Evolutionary conservation across 176 grass and related monocot species (phyloP).

Genomic region (Eleusine coracana): DNA sequence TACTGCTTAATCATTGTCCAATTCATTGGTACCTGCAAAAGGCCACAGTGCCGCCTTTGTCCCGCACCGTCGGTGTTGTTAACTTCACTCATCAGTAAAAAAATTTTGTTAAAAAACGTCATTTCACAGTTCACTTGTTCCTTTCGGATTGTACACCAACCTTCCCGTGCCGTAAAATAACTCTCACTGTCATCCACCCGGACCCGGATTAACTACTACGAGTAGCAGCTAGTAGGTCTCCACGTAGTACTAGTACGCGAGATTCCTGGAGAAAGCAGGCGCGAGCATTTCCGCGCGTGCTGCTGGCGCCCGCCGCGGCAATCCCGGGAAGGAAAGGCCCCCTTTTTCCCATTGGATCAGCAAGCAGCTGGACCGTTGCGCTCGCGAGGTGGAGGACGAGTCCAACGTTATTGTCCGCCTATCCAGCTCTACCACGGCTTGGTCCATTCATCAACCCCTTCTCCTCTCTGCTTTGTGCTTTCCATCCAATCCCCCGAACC

Average conservation of each 20-base stretch:
- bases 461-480: not conserved
- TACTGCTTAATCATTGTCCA: conserved; percentile 11
- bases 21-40: not conserved
- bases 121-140: too few species aligned
- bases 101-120: too few species aligned
- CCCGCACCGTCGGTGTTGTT: too few species aligned
- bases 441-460: conserved; percentile 9
- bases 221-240: not conserved
- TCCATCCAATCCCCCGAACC: not conserved
- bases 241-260: not conserved
- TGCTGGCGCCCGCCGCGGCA: conserved; percentile 34
- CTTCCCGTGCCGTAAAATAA: too few species aligned
- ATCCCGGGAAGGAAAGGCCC: conserved; percentile 19
- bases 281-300: not conserved
- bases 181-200: not conserved
- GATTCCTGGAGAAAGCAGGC: not conserved
- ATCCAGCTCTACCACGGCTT: not conserved
- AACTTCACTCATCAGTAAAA: too few species aligned
- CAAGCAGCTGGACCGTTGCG: not conserved
- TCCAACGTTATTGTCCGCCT: conserved; percentile 25
- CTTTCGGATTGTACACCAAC: too few species aligned
- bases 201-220: too few species aligned
- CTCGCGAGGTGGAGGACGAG: not conserved
- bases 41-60: too few species aligned
- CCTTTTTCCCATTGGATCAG: not conserved